Evolutionary conservation across 306 rosid species (phyloP).

Genomic region (Dalbergia cochinchinensis): DNA sequence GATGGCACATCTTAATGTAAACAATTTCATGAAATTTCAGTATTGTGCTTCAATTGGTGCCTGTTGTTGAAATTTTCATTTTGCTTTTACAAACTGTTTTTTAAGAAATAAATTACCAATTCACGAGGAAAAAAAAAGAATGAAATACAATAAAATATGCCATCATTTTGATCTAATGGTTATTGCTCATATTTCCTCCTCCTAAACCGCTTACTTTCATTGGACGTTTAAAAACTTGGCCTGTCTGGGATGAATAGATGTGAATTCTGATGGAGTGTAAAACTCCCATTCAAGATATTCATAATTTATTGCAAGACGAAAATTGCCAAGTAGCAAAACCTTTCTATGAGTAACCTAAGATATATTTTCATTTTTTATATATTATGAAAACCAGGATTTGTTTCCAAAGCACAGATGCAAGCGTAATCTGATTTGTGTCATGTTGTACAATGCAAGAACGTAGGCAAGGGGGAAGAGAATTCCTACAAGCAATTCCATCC

Average conservation of each 20-base stretch:
- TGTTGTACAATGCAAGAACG: too few relatives aligned
- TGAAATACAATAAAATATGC: not conserved
- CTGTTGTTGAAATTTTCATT: not conserved
- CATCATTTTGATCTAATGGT: not conserved
- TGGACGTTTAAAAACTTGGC: not conserved
- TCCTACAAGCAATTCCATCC: too few relatives aligned
- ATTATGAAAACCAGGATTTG: not conserved
- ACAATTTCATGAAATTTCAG: slow-evolving; percentile 1
- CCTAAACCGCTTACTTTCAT: not conserved
- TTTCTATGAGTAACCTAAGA: not conserved
- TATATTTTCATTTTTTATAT: not conserved
- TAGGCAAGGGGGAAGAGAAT: too few relatives aligned
- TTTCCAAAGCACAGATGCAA: not conserved
- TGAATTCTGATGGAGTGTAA: not conserved
- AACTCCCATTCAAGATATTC: not conserved
- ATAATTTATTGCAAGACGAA: not conserved
- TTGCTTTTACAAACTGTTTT: not conserved
- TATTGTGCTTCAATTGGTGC: slow-evolving; percentile 13
- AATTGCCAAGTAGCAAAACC: not conserved
- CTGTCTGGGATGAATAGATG: not conserved
- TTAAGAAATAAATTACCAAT: not conserved
- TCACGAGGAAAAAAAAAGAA: not conserved
- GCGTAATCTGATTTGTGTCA: not conserved
- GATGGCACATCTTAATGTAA: slow-evolving; percentile 17
- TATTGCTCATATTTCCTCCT: not conserved